Base-by-base conservation (phyloP, 106 monocot species). In the Platanthera zijinensis region DNA sequence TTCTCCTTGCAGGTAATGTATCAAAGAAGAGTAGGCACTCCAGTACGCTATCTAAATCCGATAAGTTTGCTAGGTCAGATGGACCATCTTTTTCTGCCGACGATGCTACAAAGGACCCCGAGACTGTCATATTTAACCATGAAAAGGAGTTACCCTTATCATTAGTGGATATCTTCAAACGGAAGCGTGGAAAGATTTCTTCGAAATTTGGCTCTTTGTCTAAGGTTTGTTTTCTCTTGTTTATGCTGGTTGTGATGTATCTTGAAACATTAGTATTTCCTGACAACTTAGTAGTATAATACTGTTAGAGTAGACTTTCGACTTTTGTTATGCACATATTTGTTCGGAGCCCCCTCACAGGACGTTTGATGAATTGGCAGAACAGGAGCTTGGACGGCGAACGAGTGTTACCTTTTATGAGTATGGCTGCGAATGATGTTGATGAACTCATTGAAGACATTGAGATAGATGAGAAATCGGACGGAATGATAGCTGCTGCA, bases 361-460 rank as follows among this genome's bases (percentile, higher is more conserved):
- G 53, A 67, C 25, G 32, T 66, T 66, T 72, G 51, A 72, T 51
- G 17, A 57, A 61, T 62, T 52, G 50, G 18, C 87, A 94, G 90
- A 68, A 57, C 12, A 88, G 85, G 80, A 70, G 63, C 51, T 86
- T 81, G 76, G 88, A 88, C 4, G 67, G 19, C 0, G 72, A 75
- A 7, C 75, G 78, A 50, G 15, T 47, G 15, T 28, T 88, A 56
- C 90, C 93, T 63, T 75, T 76, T 48, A 93, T 88, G 73, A 83
- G 90, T 64, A 84, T 94, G 79, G 90, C 88, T 81, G 90, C 86
- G 74, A 81, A 94, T 76, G 90, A 81, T 19, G 77, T 84, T 51
- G 93, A 94, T 84, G 93, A 94, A 46, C 74, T 85, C 10, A 77
- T 79, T 75, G 90, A 93, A 64, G 82, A 80, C 50, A 74, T 83